Percentiles rank a stretch among this genome's conserved stretches.
These are phyloP conservation scores for Capronia coronata DNA, from an alignment of 2,329 filamentous ascomycete genomes.

Conservation along the genomic window DNA sequence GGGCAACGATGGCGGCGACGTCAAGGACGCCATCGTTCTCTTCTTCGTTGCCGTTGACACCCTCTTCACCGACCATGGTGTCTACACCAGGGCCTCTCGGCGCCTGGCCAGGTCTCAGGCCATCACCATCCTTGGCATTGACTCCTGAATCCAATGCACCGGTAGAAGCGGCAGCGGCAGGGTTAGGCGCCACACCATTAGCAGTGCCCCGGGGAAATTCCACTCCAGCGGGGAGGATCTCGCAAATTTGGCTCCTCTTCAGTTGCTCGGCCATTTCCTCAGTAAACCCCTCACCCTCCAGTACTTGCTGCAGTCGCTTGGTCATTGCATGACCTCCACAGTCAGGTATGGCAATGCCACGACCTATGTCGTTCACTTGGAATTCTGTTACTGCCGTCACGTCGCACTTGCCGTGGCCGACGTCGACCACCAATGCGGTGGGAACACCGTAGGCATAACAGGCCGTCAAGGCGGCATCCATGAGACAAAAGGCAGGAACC, in stretches of 20 bases:
- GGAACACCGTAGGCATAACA: conserved; percentile 73
- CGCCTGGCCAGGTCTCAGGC: conserved; percentile 37
- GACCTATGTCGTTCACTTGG: conserved; percentile 61
- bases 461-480: conserved; percentile 81
- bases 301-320: conserved; percentile 59
- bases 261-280: conserved; percentile 60
- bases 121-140: conserved; percentile 35
- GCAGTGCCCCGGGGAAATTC: conserved; percentile 44
- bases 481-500: conserved; percentile 81
- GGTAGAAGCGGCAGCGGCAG: conserved; percentile 52
- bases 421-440: conserved; percentile 79
- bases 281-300: conserved; percentile 53
- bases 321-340: conserved; percentile 90
- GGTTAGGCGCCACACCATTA: conserved; percentile 42
- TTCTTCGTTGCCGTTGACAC: conserved; percentile 39
- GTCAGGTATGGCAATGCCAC: conserved; percentile 54
- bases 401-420: conserved; percentile 87
- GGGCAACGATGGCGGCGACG: conserved; percentile 58
- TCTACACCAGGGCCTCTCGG: conserved; percentile 50
- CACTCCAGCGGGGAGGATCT: conserved; percentile 51
- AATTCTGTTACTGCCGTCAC: conserved; percentile 85
- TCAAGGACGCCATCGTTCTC: conserved; percentile 59
- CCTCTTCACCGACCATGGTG: conserved; percentile 50
- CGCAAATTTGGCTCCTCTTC: conserved; percentile 57
- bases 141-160: conserved; percentile 45